Evolutionary conservation across 768 basidiomycete genomes (phyloP).

Genomic region (Dendrothele bispora): DNA sequence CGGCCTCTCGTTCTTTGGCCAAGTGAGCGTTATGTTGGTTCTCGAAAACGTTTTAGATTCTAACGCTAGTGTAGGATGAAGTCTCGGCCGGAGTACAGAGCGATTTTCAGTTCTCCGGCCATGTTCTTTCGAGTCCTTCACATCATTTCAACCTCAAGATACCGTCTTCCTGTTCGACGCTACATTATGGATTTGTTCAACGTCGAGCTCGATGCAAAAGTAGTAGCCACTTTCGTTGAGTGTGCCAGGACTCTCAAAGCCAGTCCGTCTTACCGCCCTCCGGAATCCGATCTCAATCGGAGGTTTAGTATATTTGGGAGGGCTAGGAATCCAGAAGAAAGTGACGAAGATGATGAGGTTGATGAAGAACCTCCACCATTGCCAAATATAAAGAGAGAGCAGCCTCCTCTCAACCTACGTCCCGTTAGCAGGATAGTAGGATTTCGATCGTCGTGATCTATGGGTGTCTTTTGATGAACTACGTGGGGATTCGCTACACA

Average conservation of each 20-base stretch:
- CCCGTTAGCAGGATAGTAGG: conserved; percentile 63
- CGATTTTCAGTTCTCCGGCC: conserved; percentile 73
- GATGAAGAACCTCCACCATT: conserved; percentile 38
- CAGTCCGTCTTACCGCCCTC: conserved; percentile 40
- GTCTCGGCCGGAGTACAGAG: conserved; percentile 69
- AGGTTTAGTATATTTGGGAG: conserved; percentile 66
- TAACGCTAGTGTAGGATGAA: conserved; percentile 57
- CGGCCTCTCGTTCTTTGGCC: conserved; percentile 87
- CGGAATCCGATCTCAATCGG: conserved; percentile 44
- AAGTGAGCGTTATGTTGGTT: conserved; percentile 49
- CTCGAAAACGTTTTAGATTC: conserved; percentile 1
- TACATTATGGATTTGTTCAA: conserved; percentile 95
- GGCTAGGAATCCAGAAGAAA: conserved; percentile 53
- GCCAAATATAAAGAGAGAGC: conserved; percentile 36
- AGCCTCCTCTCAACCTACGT: conserved; percentile 55
- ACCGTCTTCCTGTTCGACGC: conserved; percentile 87
- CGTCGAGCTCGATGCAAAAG: conserved; percentile 66
- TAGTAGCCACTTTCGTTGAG: conserved; percentile 54
- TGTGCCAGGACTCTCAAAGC: conserved; percentile 52
- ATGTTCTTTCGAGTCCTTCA: conserved; percentile 86
- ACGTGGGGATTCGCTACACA: too few species aligned
- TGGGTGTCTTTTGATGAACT: too few species aligned
- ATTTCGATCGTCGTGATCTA: too few species aligned
- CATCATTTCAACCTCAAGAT: conserved; percentile 85
- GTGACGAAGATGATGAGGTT: conserved; percentile 58